These are phyloP conservation scores for Claviceps citrina DNA, from an alignment of 2,329 filamentous ascomycete genomes.

Conservation along the genomic window DNA sequence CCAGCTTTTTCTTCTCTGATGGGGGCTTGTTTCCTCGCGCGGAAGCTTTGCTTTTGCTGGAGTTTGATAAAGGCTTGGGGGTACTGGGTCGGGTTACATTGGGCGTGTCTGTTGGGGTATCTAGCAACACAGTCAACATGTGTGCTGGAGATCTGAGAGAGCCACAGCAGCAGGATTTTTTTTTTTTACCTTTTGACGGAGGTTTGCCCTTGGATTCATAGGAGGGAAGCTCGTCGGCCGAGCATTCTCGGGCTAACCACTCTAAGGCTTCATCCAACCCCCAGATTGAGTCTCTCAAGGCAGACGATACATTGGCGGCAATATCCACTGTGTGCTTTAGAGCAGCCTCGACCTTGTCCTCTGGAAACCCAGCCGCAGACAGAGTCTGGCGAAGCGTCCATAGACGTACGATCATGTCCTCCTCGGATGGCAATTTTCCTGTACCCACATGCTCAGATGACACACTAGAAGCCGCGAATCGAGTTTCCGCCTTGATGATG, in stretches of 20 bases:
- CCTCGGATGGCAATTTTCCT: slow-evolving; percentile 49
- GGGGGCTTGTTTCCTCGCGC: slow-evolving; percentile 6
- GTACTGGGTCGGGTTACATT: slow-evolving; percentile 34
- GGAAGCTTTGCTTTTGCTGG: slow-evolving; percentile 21
- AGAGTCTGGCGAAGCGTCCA: slow-evolving; percentile 75
- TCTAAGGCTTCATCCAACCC: slow-evolving; percentile 78
- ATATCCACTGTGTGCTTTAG: slow-evolving; percentile 53
- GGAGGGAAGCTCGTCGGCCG: slow-evolving; percentile 50
- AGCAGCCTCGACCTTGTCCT: slow-evolving; percentile 44
- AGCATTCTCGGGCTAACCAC: slow-evolving; percentile 72
- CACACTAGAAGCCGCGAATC: slow-evolving; percentile 37
- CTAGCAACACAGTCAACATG: slow-evolving; percentile 16
- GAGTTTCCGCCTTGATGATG: slow-evolving; percentile 50
- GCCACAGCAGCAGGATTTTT: not conserved
- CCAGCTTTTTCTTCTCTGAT: slow-evolving; percentile 23
- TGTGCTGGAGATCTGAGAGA: not conserved
- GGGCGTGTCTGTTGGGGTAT: slow-evolving; percentile 35
- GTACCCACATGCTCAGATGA: slow-evolving; percentile 27
- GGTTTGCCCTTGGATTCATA: slow-evolving; percentile 39
- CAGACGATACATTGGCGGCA: slow-evolving; percentile 42
- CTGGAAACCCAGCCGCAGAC: slow-evolving; percentile 50
- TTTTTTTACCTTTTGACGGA: slow-evolving; percentile 22
- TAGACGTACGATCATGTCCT: slow-evolving; percentile 62
- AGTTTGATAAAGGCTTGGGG: slow-evolving; percentile 22
- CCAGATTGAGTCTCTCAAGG: slow-evolving; percentile 56